Base-by-base conservation (phyloP, 2,329 filamentous ascomycete genomes). In the Tolypocladium endophyticum region DNA sequence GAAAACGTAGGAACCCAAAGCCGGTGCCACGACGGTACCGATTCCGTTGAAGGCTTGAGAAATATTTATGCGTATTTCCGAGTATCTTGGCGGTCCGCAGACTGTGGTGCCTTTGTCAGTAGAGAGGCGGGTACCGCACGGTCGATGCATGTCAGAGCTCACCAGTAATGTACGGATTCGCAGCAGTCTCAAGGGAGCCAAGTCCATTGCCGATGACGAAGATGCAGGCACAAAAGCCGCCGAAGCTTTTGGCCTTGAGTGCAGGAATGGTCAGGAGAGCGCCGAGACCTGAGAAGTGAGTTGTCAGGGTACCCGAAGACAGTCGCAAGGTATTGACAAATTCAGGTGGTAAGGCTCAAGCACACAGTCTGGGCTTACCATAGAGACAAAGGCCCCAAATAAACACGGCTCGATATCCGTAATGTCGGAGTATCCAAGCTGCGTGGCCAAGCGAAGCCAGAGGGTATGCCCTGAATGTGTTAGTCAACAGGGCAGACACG, bases 1-100 rank as follows among this genome's bases (percentile, higher is more conserved):
- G 73, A 92, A 88, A 59, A 88, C 87, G 61, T 87, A 86, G 1
- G 86, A 87, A 52, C 87, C 89, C 9, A 92, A 77, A 0, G 90
- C 82, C 1, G 89, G 88, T 0, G 87, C 87, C 43, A 91, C 67
- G 57, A 91, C 85, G 9, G 86, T 87, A 38, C 88, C 88, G 55
- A 91, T 83, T 58, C 87, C 89, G 67, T 92, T 89, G 74, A 92
- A 87, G 58, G 87, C 87, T 71, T 92, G 88, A 0, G 88, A 86
- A 58, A 91, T 76, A 73, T 92, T 89, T 75, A 92, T 85, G 64
- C 89, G 84, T 62, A 91, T 74, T 67, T 90, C 88, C 6, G 87
- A 84, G 71, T 87, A 90, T 63, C 82, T 81, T 8, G 88, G 86
- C 3, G 88, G 89, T 54, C 78, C 77, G 63, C 78, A 80, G 28